Evolutionary conservation across 305 asterid genomes (phyloP).

Genomic region (Fraxinus nigra): DNA sequence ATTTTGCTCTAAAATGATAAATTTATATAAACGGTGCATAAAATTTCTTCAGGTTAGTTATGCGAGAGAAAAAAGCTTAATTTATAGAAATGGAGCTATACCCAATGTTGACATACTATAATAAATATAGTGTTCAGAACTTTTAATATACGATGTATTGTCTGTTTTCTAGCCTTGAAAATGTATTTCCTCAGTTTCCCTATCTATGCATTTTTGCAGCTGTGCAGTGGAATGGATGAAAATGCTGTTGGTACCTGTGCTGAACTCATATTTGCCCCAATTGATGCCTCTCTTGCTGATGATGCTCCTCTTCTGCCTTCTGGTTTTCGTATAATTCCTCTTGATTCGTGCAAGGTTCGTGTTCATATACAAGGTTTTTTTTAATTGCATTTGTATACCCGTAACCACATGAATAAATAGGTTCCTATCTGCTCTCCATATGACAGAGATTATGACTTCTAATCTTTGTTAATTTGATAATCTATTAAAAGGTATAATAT

Average conservation of each 20-base stretch:
- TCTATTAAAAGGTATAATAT: neutral
- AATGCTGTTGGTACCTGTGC: conserved; percentile 82
- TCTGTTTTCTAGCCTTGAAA: neutral
- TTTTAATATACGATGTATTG: neutral
- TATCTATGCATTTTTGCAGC: conserved; percentile 40
- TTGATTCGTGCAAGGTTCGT: conserved; percentile 73
- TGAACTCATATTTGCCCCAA: conserved; percentile 91
- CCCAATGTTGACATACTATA: neutral
- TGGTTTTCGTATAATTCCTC: conserved; percentile 89
- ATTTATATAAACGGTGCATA: neutral
- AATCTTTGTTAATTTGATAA: neutral
- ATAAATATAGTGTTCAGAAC: no score
- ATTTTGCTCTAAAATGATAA: neutral
- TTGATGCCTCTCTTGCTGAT: conserved; percentile 91
- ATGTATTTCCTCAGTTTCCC: conserved; percentile 7
- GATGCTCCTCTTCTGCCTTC: conserved; percentile 95
- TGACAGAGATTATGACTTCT: neutral
- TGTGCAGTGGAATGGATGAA: conserved; percentile 90
- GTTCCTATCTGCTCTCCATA: neutral
- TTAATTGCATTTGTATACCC: neutral
- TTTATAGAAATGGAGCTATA: neutral
- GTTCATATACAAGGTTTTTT: neutral
- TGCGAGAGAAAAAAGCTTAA: neutral
- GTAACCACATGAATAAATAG: neutral
- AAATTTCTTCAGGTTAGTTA: neutral